These are phyloP conservation scores for Trichopus zeylanicus DNA, from an alignment of 116 monocot species.

Conservation along the genomic window DNA sequence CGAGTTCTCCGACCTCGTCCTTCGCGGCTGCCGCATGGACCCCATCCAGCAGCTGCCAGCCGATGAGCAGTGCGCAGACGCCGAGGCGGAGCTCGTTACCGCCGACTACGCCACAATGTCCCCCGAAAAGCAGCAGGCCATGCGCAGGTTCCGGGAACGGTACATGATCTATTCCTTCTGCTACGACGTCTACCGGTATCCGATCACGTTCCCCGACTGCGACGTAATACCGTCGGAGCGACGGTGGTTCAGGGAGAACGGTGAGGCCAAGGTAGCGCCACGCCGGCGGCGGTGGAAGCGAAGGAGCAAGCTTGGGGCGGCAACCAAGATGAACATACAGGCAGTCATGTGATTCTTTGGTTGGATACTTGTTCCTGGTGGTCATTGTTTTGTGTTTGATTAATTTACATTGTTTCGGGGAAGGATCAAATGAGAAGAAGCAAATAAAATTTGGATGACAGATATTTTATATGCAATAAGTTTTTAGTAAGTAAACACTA, in stretches of 20 bases:
- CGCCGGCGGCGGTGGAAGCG: background rate
- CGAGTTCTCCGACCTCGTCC: constrained; percentile 26
- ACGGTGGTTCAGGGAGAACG: background rate
- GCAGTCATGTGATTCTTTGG: too few species aligned
- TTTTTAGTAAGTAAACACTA: too few species aligned
- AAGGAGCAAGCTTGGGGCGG: too few species aligned
- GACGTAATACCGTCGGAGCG: background rate
- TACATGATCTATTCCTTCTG: constrained; percentile 40
- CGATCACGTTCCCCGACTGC: constrained; percentile 23
- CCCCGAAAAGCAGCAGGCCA: constrained; percentile 12
- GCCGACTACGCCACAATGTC: background rate
- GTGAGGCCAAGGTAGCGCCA: background rate
- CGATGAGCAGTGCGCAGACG: constrained; percentile 1
- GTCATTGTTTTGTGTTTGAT: too few species aligned
- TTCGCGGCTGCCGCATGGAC: constrained; percentile 31
- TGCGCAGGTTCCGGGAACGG: constrained; percentile 22
- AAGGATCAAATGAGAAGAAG: too few species aligned
- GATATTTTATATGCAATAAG: too few species aligned
- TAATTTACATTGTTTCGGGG: too few species aligned
- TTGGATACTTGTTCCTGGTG: too few species aligned
- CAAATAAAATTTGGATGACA: too few species aligned
- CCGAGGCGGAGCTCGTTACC: background rate
- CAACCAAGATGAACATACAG: too few species aligned
- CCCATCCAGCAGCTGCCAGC: constrained; percentile 18
- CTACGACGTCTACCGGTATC: constrained; percentile 29